A percentile compares a stretch with the other conserved stretches of the same genome.
Evolutionary conservation across 2,329 filamentous ascomycete species (phyloP).

Genomic region (Ceratocystis cubensis): DNA sequence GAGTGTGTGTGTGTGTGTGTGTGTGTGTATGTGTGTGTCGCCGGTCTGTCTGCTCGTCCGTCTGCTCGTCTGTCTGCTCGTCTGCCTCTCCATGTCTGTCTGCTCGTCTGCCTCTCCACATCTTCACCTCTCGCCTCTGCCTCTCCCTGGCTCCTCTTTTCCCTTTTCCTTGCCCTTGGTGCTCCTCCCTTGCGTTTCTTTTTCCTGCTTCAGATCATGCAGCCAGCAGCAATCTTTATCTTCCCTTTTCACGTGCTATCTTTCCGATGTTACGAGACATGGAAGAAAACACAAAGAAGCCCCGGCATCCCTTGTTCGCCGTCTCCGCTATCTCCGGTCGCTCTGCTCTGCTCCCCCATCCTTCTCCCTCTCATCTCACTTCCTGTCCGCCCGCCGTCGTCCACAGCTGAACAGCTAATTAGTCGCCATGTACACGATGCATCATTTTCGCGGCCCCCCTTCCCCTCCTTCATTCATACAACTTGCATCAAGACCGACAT

Average conservation of each 20-base stretch:
- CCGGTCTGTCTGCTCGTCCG: neutral
- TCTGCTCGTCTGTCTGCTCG: neutral
- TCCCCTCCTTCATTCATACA: neutral
- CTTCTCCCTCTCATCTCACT: neutral
- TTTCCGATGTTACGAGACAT: neutral
- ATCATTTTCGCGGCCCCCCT: neutral
- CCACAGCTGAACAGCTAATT: neutral
- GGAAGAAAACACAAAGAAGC: neutral
- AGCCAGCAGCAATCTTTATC: neutral
- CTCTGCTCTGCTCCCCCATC: neutral
- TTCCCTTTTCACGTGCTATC: neutral
- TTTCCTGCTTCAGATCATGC: neutral
- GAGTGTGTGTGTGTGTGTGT: neutral
- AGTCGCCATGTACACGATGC: neutral
- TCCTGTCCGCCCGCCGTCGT: neutral
- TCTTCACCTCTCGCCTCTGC: neutral
- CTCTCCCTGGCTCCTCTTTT: neutral
- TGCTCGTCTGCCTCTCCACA: neutral
- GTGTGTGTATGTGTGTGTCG: neutral
- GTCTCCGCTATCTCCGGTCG: neutral
- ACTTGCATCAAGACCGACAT: neutral
- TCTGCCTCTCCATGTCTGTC: no score
- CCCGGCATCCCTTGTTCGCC: neutral
- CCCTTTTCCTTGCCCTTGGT: neutral
- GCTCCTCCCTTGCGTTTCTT: neutral